These are phyloP conservation scores for Strobilomyces dryophilus DNA, from an alignment of 768 basidiomycete genomes.

Conservation along the genomic window DNA sequence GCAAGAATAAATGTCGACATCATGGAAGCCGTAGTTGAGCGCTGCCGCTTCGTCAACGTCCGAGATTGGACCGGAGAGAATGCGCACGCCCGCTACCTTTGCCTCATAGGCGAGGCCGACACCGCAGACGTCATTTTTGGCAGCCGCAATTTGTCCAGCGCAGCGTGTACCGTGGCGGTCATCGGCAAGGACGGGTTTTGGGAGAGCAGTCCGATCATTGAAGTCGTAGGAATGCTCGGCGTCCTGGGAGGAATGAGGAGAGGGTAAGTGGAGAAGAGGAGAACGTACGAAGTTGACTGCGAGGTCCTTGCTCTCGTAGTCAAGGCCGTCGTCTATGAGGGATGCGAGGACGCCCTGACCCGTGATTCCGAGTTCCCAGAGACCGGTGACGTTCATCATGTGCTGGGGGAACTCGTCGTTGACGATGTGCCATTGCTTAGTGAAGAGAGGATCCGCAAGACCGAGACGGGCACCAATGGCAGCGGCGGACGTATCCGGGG, in stretches of 20 bases:
- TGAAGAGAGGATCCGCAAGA: conserved; percentile 79
- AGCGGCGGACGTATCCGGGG: conserved; percentile 29
- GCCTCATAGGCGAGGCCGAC: conserved; percentile 91
- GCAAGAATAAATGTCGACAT: conserved; percentile 88
- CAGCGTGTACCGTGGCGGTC: conserved; percentile 98
- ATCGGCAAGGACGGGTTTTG: conserved; percentile 81
- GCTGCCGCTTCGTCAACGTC: conserved; percentile 95
- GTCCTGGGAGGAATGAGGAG: conserved; percentile 47
- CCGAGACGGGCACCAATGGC: conserved; percentile 56
- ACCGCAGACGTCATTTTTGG: conserved; percentile 90
- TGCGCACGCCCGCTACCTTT: conserved; percentile 90
- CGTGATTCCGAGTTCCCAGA: conserved; percentile 90
- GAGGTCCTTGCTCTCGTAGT: conserved; percentile 84
- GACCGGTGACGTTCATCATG: conserved; percentile 87
- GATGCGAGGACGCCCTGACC: conserved; percentile 85
- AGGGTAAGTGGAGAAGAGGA: neutral
- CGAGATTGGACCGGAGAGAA: conserved; percentile 90
- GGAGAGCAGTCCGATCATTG: conserved; percentile 87
- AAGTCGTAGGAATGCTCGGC: conserved; percentile 90
- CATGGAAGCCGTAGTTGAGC: conserved; percentile 90
- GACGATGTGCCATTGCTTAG: conserved; percentile 90
- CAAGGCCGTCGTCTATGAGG: conserved; percentile 93
- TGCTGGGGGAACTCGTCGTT: conserved; percentile 80
- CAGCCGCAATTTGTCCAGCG: conserved; percentile 94
- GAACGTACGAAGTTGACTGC: conserved; percentile 84